Base-by-base conservation (phyloP, 2,329 filamentous ascomycete species). In the Phialocephala subalpina region DNA sequence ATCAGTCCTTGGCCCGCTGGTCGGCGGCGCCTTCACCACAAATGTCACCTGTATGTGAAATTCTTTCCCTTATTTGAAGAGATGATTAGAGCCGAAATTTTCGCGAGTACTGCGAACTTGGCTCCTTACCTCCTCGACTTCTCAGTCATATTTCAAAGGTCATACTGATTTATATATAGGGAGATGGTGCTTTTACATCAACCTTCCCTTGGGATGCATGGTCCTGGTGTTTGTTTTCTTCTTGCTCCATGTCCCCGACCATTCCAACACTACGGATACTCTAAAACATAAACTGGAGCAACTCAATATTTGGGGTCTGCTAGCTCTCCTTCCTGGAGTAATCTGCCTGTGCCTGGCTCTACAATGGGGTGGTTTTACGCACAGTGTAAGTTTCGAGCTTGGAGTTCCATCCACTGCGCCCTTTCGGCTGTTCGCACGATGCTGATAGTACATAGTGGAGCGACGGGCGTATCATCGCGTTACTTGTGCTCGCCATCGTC, bases 321-420 rank as follows among this genome's bases (percentile, higher is more conserved):
- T 77, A 25, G 36, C 76, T 36, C 66, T 85, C 55, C 79, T 84
- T 78, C 75, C 77, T 71, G 67, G 65, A 27, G 56, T 67, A 1
- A 38, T 69, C 12, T 80, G 76, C 58, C 71, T 83, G 1, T 80
- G 64, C 8, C 55, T 72, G 25, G 68, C 65, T 2, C 42, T 72
- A 6, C 65, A 80, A 52, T 73, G 70, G 69, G 78, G 79, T 78
- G 82, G 82, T 60, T 85, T 85, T 61, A 77, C 77, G 3, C 68
- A 72, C 59, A 27, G 18, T 60, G 63, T 65, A 36, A 57, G 63
- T 61, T 20, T 56, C n/a, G 9, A 14, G 5, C 52, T 36, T n/a
- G 9, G 18, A 45, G 18, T 49, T 35, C 47, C 22, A 5, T 27
- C 2, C 25, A 38, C 12, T 14, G 42, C 38, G 36, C 27, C 47